Percentiles rank a stretch among this genome's conserved stretches.
Evolutionary conservation across 2,329 filamentous ascomycete species (phyloP).

Genomic region (Aspergillus pseudoterreus): DNA sequence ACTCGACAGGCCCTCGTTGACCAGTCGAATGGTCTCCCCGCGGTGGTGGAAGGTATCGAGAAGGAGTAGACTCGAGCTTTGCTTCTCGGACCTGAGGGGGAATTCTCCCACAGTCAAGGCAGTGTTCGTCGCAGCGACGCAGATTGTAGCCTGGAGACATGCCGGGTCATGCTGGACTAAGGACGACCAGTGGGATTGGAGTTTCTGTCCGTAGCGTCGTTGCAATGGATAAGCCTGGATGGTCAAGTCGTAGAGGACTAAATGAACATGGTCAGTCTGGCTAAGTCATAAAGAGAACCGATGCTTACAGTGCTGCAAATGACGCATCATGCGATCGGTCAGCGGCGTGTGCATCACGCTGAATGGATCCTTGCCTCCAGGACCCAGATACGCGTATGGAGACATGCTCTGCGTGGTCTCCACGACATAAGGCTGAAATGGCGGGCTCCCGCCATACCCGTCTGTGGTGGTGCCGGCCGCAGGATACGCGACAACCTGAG

Average conservation of each 20-base stretch:
- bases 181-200: constrained; percentile 34
- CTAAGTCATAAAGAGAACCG: not conserved
- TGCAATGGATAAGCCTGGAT: constrained; percentile 35
- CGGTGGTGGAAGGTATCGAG: constrained; percentile 37
- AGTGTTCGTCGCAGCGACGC: constrained; percentile 34
- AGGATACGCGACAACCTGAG: constrained; percentile 5
- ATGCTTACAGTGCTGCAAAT: constrained; percentile 35
- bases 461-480: not conserved
- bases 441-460: constrained; percentile 10
- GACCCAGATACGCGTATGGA: constrained; percentile 27
- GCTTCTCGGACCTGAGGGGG: constrained; percentile 28
- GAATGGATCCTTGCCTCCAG: constrained; percentile 35
- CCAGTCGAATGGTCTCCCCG: constrained; percentile 37
- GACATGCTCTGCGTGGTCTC: constrained; percentile 4
- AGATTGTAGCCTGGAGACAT: constrained; percentile 35
- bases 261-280: not conserved
- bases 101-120: constrained; percentile 32
- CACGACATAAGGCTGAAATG: constrained; percentile 11
- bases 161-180: constrained; percentile 35
- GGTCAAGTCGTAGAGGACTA: constrained; percentile 36
- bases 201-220: constrained; percentile 29
- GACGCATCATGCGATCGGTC: constrained; percentile 35
- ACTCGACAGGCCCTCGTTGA: constrained; percentile 37
- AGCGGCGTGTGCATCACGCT: constrained; percentile 32
- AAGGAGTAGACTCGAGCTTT: constrained; percentile 27